These are phyloP conservation scores for Phialophora tarda DNA, from an alignment of 2,329 filamentous ascomycete species.

Conservation along the genomic window DNA sequence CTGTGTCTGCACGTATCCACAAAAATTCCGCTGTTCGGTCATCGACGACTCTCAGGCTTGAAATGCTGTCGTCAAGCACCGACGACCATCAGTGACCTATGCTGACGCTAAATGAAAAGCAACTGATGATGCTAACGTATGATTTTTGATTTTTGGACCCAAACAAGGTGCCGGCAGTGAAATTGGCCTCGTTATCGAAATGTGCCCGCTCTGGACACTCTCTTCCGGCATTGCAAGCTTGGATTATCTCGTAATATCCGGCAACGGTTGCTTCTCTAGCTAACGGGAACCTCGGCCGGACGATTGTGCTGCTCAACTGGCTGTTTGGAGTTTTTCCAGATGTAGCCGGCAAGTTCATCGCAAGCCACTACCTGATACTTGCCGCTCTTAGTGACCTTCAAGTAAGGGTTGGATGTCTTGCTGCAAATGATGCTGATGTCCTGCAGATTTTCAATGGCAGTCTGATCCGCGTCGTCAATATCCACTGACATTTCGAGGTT, in stretches of 20 bases:
- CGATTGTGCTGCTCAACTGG: constrained; percentile 33
- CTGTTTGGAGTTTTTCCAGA: constrained; percentile 36
- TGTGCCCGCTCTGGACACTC: neutral
- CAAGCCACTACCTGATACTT: constrained; percentile 40
- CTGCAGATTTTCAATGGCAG: constrained; percentile 37
- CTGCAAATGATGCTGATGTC: constrained; percentile 40
- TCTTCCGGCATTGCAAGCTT: neutral
- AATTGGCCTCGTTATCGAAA: neutral
- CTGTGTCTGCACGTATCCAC: neutral
- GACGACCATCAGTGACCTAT: neutral
- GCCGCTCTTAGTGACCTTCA: constrained; percentile 37
- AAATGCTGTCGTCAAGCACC: neutral
- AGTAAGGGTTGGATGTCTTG: constrained; percentile 38
- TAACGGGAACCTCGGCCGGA: constrained; percentile 22
- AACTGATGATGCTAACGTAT: constrained; percentile 14
- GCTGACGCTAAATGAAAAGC: constrained; percentile 1
- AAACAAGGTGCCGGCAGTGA: neutral
- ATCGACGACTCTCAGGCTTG: neutral
- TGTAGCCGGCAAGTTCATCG: constrained; percentile 37
- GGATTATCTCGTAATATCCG: neutral
- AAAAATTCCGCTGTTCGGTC: neutral
- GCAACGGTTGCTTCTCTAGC: constrained; percentile 9
- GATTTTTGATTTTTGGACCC: constrained; percentile 1
- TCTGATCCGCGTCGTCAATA: constrained; percentile 38
- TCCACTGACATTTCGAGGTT: constrained; percentile 39